A percentile compares a stretch with the other conserved stretches of the same genome.
Conservation (phyloP, 176 grass and related monocot genomes). For the Carex littledalei region DNA sequence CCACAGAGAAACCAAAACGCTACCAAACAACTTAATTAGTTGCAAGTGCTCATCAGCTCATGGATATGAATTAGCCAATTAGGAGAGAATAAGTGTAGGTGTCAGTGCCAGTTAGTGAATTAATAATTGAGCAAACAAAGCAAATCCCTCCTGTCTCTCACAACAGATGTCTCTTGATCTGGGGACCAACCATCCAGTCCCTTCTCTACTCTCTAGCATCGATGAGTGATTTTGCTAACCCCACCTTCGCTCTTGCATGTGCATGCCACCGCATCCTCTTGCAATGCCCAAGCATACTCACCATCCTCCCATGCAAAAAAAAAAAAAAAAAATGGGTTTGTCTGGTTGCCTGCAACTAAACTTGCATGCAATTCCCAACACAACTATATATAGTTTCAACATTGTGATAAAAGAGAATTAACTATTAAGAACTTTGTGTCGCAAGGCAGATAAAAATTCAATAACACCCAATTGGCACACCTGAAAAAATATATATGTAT, state of each 20-base stretch:
- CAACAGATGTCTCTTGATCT: neutral
- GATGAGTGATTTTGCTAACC: neutral
- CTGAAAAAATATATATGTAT: neutral
- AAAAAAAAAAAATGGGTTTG: neutral
- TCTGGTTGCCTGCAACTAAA: neutral
- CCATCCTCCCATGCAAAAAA: neutral
- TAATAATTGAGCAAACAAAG: slow-evolving; percentile 14
- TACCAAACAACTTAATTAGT: neutral
- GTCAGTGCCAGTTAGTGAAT: neutral
- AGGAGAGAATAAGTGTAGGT: neutral
- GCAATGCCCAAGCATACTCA: neutral
- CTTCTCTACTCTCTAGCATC: neutral
- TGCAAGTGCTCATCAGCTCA: neutral
- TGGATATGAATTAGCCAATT: neutral
- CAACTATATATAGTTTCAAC: neutral
- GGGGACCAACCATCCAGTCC: slow-evolving; percentile 14
- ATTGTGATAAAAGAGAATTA: too few species aligned
- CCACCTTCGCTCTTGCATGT: slow-evolving; percentile 4
- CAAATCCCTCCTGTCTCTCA: slow-evolving; percentile 11
- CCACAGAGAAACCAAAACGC: neutral
- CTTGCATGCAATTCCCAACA: neutral
- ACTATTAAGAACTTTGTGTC: too few species aligned
- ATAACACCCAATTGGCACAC: neutral
- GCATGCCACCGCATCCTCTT: slow-evolving; percentile 11
- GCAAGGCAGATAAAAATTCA: neutral